Conservation (phyloP, 257 asterid genomes). For the Nicotiana benthamiana region DNA sequence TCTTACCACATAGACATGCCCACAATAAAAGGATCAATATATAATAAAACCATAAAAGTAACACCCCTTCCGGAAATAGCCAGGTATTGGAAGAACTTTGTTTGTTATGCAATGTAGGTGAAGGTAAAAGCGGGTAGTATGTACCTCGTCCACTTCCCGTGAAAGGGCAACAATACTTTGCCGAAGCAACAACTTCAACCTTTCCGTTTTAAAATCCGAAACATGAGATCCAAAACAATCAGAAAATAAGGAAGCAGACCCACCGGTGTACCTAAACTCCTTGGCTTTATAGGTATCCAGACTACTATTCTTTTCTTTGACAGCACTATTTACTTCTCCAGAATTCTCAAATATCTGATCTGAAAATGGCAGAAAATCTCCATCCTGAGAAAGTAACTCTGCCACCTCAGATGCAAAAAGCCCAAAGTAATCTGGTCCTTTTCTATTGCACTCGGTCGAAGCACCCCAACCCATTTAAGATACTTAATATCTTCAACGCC, state of each 20-base stretch:
- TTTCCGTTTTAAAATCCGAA: constrained; percentile 44
- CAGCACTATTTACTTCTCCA: constrained; percentile 17
- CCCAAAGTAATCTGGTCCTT: constrained; percentile 69
- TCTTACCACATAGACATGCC: constrained; percentile 2
- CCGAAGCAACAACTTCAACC: constrained; percentile 46
- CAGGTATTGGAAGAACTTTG: neutral
- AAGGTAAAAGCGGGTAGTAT: neutral
- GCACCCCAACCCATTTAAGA: constrained; percentile 15
- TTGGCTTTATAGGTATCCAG: constrained; percentile 13
- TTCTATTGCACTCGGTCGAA: constrained; percentile 9
- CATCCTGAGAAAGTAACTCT: constrained; percentile 44
- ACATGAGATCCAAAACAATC: constrained; percentile 50
- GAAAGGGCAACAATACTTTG: constrained; percentile 50
- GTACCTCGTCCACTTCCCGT: constrained; percentile 75
- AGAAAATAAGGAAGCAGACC: constrained; percentile 39
- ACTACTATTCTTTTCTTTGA: constrained; percentile 10
- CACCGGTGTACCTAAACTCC: neutral
- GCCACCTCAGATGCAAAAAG: constrained; percentile 40
- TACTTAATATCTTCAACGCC: constrained; percentile 15
- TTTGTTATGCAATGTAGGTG: neutral
- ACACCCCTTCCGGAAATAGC: neutral
- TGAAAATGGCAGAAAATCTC: constrained; percentile 29
- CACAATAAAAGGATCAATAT: neutral
- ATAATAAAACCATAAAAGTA: neutral
- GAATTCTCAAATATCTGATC: constrained; percentile 15